Base-by-base conservation (phyloP, 495 filamentous ascomycete genomes). In the Aspergillus taichungensis region DNA sequence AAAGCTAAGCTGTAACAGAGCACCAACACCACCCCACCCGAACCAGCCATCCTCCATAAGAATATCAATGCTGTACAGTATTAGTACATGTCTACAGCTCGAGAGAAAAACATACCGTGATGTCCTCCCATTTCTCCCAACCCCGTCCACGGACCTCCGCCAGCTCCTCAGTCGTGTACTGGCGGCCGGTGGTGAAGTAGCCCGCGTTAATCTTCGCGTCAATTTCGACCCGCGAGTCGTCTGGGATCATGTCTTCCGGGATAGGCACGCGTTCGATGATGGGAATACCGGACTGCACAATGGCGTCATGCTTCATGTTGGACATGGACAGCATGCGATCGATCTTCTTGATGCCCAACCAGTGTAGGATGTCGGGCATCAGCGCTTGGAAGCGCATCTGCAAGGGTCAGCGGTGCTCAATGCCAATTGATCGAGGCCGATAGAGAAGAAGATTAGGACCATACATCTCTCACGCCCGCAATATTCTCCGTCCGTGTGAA, bases 231-330 rank as follows among this genome's bases (percentile, higher is more conserved):
- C 92, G 78, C 41, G 87, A 94, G 67, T 98, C 92, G 53, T 82
- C 87, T 32, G 92, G 92, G 52, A 98, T 96, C 80, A 90, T 83
- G 28, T 86, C 82, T 42, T 96, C 90, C 13, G 92, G 92, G 39
- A 98, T 89, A 33, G 92, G 90, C 34, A 98, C 80, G 43, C 92
- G 82, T 67, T 97, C 91, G 54, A 83, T 72, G 57, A 98, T 97
- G 42, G 88, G 83, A 55, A 98, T 98, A 33, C 92, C 92, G 65
- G 94, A 88, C 24, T 87, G 78, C 38, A 98, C 91, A 59, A 98
- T 97, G 42, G 92, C 92, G 71, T 98, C 92, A 64, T 98, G 81
- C 69, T 98, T 98, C 92, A 98, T 97, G 69, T 96, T 94, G 60
- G 86, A 92, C 92, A 98, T 97, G 66, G 87, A 94, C 40, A 98